phyloP scores from a whole-genome alignment of 371 early-diverging fungal species.

The Mucor ambiguus region DNA sequence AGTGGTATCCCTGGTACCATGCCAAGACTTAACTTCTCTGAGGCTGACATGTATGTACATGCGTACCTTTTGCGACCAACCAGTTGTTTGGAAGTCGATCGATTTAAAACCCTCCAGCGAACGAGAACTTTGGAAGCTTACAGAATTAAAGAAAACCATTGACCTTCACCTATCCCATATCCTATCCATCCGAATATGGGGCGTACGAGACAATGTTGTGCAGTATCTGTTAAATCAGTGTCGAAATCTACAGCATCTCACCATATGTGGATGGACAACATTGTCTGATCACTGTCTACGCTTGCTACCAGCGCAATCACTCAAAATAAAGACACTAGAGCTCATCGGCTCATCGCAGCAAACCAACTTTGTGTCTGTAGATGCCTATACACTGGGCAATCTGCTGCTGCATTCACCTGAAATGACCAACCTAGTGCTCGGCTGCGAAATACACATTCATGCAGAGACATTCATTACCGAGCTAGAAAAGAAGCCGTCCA shows the following conservation, averaged over 20 bases:
- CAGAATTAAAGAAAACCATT: slow-evolving; percentile 24
- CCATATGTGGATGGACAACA: slow-evolving; percentile 35
- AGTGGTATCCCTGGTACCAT: slow-evolving; percentile 18
- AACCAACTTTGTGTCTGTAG: slow-evolving; percentile 32
- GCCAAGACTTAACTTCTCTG: slow-evolving; percentile 18
- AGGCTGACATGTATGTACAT: slow-evolving; percentile 18
- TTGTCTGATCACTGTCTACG: slow-evolving; percentile 34
- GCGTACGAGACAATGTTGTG: slow-evolving; percentile 34
- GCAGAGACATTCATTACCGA: slow-evolving; percentile 33
- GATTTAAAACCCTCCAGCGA: background rate
- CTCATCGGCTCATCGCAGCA: slow-evolving; percentile 22
- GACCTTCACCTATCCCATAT: slow-evolving; percentile 28
- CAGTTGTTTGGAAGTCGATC: slow-evolving; percentile 17
- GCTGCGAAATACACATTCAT: slow-evolving; percentile 35
- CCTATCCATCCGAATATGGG: slow-evolving; percentile 28
- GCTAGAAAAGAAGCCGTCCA: slow-evolving; percentile 10
- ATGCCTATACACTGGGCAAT: slow-evolving; percentile 28
- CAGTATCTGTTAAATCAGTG: slow-evolving; percentile 34
- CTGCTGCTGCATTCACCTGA: slow-evolving; percentile 29
- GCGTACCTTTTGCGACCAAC: slow-evolving; percentile 21
- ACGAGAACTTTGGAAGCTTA: slow-evolving; percentile 23
- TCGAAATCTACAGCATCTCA: slow-evolving; percentile 27
- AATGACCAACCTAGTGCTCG: slow-evolving; percentile 21
- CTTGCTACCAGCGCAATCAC: slow-evolving; percentile 21
- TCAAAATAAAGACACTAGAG: slow-evolving; percentile 18